Percentiles rank a stretch among this genome's conserved stretches.
Evolutionary conservation across 768 basidiomycete species (phyloP).

Genomic region (Agrocybe chaxingu): DNA sequence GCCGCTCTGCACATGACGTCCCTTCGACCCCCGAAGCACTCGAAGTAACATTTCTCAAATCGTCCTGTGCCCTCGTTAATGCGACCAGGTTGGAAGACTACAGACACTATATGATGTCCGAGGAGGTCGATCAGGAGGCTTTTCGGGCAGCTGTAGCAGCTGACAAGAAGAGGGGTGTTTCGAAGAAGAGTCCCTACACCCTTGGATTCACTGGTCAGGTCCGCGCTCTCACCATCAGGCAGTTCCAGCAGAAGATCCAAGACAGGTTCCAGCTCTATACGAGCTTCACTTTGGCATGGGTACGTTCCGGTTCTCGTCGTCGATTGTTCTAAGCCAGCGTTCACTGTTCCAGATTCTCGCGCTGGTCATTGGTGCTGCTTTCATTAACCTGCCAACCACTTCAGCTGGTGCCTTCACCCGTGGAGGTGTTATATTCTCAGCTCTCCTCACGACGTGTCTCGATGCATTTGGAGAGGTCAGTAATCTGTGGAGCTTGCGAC

Average conservation of each 20-base stretch:
- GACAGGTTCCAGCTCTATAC: slow-evolving; percentile 77
- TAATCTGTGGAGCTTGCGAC: not conserved
- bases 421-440: slow-evolving; percentile 73
- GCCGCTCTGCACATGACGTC: slow-evolving; percentile 52
- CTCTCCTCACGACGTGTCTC: slow-evolving; percentile 62
- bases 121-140: slow-evolving; percentile 65
- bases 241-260: slow-evolving; percentile 72
- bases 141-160: slow-evolving; percentile 74
- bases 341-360: slow-evolving; percentile 39
- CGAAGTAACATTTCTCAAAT: slow-evolving; percentile 57
- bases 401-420: slow-evolving; percentile 86
- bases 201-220: slow-evolving; percentile 77
- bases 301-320: slow-evolving; percentile 28
- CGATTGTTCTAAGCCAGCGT: not conserved
- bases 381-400: slow-evolving; percentile 66
- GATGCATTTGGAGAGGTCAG: slow-evolving; percentile 68
- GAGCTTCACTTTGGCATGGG: slow-evolving; percentile 58
- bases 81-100: slow-evolving; percentile 51
- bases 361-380: slow-evolving; percentile 72
- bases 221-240: slow-evolving; percentile 61
- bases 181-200: slow-evolving; percentile 79
- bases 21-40: slow-evolving; percentile 69
- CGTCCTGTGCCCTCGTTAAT: slow-evolving; percentile 41
- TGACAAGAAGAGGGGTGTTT: slow-evolving; percentile 77
- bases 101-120: slow-evolving; percentile 52